These are phyloP conservation scores for Cyberlindnera meyerae DNA, from an alignment of 805 yeast genomes.

Conservation along the genomic window DNA sequence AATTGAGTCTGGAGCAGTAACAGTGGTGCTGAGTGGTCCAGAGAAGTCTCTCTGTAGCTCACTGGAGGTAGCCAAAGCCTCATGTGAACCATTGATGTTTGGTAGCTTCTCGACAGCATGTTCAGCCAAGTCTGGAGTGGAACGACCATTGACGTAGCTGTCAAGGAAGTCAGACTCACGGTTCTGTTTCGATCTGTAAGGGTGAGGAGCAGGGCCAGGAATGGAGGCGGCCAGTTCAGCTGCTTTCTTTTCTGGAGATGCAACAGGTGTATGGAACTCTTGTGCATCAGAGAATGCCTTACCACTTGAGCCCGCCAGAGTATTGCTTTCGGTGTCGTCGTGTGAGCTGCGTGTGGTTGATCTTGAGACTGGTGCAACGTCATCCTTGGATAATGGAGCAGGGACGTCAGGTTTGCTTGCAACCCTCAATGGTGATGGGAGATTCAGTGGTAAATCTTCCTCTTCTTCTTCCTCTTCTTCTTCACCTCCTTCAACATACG, in stretches of 20 bases:
- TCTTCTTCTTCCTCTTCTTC: too few species aligned
- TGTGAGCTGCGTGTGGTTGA: too few species aligned
- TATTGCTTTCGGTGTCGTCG: too few species aligned
- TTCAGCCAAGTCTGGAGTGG: constrained; percentile 14
- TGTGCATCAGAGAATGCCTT: constrained; percentile 6
- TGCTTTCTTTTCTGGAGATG: constrained; percentile 7
- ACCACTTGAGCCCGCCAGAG: constrained; percentile 6
- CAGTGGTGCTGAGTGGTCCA: background rate
- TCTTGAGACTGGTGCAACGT: background rate
- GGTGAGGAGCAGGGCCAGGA: background rate
- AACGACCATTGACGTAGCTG: constrained; percentile 19
- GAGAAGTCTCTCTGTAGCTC: too few species aligned
- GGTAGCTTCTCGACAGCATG: background rate
- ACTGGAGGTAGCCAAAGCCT: background rate
- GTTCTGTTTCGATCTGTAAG: constrained; percentile 7
- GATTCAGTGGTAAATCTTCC: constrained; percentile 23
- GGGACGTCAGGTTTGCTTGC: constrained; percentile 23
- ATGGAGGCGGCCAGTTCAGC: background rate
- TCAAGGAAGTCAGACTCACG: constrained; percentile 28
- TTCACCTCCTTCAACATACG: constrained; percentile 18
- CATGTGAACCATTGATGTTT: constrained; percentile 1
- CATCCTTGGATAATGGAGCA: constrained; percentile 13
- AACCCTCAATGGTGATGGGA: constrained; percentile 26
- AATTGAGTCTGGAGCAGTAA: background rate
- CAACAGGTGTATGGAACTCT: constrained; percentile 13